Evolutionary conservation across 2,329 filamentous ascomycete species (phyloP).

Genomic region (Pseudomassariella vexata): DNA sequence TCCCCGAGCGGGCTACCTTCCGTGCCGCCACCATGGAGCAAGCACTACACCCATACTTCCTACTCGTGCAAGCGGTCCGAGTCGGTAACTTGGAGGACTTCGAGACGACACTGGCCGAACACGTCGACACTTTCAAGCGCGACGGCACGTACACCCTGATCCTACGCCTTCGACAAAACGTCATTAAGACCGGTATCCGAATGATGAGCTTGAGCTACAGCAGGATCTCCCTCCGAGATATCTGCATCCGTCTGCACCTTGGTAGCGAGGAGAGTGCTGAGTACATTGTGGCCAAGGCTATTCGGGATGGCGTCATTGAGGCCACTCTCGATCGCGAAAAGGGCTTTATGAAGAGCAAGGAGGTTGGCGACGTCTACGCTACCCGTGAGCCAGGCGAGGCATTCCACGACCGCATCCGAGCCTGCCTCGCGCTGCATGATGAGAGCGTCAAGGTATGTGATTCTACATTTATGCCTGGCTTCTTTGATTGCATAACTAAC

Average conservation of each 20-base stretch:
- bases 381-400: constrained; percentile 93
- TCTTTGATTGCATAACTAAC: constrained; percentile 19
- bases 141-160: constrained; percentile 96
- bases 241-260: constrained; percentile 89
- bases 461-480: neutral
- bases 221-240: constrained; percentile 92
- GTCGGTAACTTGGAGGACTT: constrained; percentile 96
- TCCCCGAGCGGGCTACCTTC: constrained; percentile 92
- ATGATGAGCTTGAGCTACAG: constrained; percentile 99
- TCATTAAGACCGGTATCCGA: constrained; percentile 98
- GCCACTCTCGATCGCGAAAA: constrained; percentile 89
- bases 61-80: constrained; percentile 89
- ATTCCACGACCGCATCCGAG: constrained; percentile 93
- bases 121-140: constrained; percentile 80
- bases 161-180: constrained; percentile 90
- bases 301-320: constrained; percentile 95
- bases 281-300: constrained; percentile 98
- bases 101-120: constrained; percentile 74
- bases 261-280: constrained; percentile 96
- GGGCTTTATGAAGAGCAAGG: constrained; percentile 98
- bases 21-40: constrained; percentile 82
- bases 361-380: constrained; percentile 91
- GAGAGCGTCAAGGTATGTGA: constrained; percentile 88
- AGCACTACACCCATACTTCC: constrained; percentile 85
- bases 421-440: constrained; percentile 86